Evolutionary conservation across 2,329 filamentous ascomycete genomes (phyloP), one percentile per base, ranked within the genome.

Genomic region (Neoscytalidium dimidiatum): DNA sequence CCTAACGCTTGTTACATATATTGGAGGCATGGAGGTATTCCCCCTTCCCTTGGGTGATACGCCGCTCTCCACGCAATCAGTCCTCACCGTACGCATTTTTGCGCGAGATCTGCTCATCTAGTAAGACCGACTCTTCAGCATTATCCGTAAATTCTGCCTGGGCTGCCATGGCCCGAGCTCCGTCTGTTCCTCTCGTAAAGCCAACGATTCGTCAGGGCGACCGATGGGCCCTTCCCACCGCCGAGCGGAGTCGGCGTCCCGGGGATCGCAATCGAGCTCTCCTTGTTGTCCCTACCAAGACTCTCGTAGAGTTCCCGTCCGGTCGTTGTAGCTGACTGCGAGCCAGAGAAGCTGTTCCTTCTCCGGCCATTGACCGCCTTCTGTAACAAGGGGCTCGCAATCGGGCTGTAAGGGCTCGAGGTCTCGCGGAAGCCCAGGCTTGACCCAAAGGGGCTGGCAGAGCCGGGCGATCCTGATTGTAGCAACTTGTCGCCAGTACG

Each of bases 201-300:
- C 94, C 94, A 98, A 80, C 95, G 96, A 80, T 88, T 97, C 78
- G 94, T 97, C 73, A 97, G 74, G 0, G 88, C 88, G 61, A 96
- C 87, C 69, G 87, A 93, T 46, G 89, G 88, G 64, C 88, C 85
- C 80, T 75, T 74, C 2, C 68, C 73, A 71, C 71, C 9, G 84
- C 5, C 82, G 79, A 5, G 80, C 0, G 92, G 91, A 68, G 88
- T 94, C 1, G 91, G 91, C 19, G 90, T 89, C 14, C 85, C 83
- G 1, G 90, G 87, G 0, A 71, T 68, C 11, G 69, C 72, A 56
- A 71, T 74, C 38, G 79, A 80, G n/a, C 86, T 71, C 61, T 70
- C 73, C 9, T 44, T 33, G 38, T 44, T 56, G 8, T 75, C 73
- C 9, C 69, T 69, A 46, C 76, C 75, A 52, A 76, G 64, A 49